These are phyloP conservation scores for Diaporthe caulivora DNA, from an alignment of 2,329 filamentous ascomycete species.

Conservation along the genomic window DNA sequence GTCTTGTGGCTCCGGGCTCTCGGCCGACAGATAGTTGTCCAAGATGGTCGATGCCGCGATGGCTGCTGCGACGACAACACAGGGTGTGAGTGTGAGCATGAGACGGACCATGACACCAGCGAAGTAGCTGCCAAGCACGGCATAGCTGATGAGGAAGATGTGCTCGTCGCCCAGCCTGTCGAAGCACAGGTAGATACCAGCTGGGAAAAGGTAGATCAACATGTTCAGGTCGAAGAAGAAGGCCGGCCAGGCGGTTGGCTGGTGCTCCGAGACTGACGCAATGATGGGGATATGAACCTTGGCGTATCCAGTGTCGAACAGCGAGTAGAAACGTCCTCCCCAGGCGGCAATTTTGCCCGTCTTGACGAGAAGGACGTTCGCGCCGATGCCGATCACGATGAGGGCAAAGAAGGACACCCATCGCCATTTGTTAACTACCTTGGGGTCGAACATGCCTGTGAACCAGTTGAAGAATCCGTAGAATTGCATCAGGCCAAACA, in stretches of 20 bases:
- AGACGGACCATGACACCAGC: conserved; percentile 99
- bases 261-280: conserved; percentile 98
- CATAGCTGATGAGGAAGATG: conserved; percentile 97
- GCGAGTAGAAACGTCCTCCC: conserved; percentile 98
- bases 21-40: conserved; percentile 82
- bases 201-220: conserved; percentile 99
- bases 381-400: conserved; percentile 82
- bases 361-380: conserved; percentile 83
- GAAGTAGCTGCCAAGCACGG: conserved; percentile 97
- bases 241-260: conserved; percentile 97
- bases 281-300: conserved; percentile 99
- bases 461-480: conserved; percentile 94
- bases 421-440: conserved; percentile 94
- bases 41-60: conserved; percentile 89
- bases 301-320: conserved; percentile 98
- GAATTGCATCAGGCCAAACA: conserved; percentile 95
- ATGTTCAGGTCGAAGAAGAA: conserved; percentile 99
- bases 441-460: conserved; percentile 86
- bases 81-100: conserved; percentile 96
- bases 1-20: conserved; percentile 69
- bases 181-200: conserved; percentile 98
- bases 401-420: conserved; percentile 80
- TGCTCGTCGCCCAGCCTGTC: conserved; percentile 94
- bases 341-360: conserved; percentile 95
- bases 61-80: conserved; percentile 94